A percentile compares a stretch with the other conserved stretches of the same genome.
phyloP scores from a whole-genome alignment of 768 basidiomycete genomes.

The Xerocomus potaroensis region DNA sequence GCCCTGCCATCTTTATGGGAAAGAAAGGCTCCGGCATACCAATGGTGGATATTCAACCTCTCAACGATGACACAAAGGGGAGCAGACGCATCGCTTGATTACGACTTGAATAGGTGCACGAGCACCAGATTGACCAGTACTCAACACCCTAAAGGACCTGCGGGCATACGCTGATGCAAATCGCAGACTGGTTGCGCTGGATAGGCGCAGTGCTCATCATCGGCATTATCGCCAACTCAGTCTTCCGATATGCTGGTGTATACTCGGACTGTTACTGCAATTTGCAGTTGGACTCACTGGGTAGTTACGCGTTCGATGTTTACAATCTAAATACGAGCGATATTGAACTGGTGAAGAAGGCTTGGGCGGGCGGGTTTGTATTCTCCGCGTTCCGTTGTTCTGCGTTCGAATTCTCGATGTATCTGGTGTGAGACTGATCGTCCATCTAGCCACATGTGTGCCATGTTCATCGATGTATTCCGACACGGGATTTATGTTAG shows the following conservation, averaged over 20 bases:
- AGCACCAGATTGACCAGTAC: background rate
- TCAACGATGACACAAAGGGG: background rate
- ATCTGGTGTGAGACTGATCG: too few relatives aligned
- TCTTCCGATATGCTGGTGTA: constrained; percentile 28
- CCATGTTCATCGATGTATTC: too few relatives aligned
- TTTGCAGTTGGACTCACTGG: constrained; percentile 20
- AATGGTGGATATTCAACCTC: background rate
- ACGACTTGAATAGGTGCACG: background rate
- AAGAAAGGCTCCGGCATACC: too few relatives aligned
- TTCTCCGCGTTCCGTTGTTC: too few relatives aligned
- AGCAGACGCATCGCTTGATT: too few relatives aligned
- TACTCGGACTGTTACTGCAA: constrained; percentile 30
- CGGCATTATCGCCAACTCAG: constrained; percentile 20
- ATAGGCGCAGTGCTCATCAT: constrained; percentile 26
- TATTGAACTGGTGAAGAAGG: constrained; percentile 8
- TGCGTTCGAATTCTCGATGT: too few relatives aligned
- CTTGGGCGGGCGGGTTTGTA: too few relatives aligned
- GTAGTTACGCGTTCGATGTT: constrained; percentile 29
- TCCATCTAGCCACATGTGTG: background rate
- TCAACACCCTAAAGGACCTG: background rate
- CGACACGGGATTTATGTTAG: too few relatives aligned
- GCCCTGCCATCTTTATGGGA: too few relatives aligned
- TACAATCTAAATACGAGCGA: constrained; percentile 18
- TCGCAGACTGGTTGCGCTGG: constrained; percentile 23
- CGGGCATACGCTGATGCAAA: background rate